Conservation (phyloP, 2,329 filamentous ascomycete genomes). For the Cercospora nicotianae region DNA sequence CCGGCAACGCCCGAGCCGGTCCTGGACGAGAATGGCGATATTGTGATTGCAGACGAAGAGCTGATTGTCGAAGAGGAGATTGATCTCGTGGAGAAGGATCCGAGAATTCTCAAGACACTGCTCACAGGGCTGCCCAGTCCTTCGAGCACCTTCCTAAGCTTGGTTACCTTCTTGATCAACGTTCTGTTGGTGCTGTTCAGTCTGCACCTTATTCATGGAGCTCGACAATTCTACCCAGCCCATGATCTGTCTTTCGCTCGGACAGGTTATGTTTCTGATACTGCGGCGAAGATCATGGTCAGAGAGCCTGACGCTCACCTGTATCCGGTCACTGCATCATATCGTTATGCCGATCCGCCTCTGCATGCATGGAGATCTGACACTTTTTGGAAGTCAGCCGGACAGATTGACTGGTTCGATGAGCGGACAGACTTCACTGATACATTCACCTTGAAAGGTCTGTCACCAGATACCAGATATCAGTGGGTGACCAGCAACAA, state of each 20-base stretch:
- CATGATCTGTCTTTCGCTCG: conserved; percentile 81
- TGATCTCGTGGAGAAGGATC: conserved; percentile 57
- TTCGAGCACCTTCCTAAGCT: conserved; percentile 64
- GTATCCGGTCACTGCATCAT: conserved; percentile 73
- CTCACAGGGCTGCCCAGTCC: conserved; percentile 75
- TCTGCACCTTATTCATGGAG: conserved; percentile 75
- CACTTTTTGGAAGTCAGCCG: conserved; percentile 66
- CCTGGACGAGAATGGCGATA: conserved; percentile 33
- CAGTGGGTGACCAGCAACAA: conserved; percentile 86
- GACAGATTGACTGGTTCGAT: conserved; percentile 64
- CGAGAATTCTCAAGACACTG: conserved; percentile 63
- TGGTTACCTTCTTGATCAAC: conserved; percentile 62
- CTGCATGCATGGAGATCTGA: conserved; percentile 42
- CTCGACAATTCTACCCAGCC: conserved; percentile 66
- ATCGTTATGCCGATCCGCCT: conserved; percentile 44
- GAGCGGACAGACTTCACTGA: conserved; percentile 82
- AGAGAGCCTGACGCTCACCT: conserved; percentile 76
- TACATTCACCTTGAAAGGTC: conserved; percentile 64
- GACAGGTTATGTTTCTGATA: conserved; percentile 80
- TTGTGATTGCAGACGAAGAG: conserved; percentile 47
- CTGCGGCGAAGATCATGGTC: conserved; percentile 76
- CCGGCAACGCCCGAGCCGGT: conserved; percentile 40
- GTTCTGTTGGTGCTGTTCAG: conserved; percentile 65
- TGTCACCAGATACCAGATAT: conserved; percentile 72
- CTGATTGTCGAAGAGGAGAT: conserved; percentile 65